These are phyloP conservation scores for Diaporthe citriasiana DNA, from an alignment of 2,329 filamentous ascomycete species.

Conservation along the genomic window DNA sequence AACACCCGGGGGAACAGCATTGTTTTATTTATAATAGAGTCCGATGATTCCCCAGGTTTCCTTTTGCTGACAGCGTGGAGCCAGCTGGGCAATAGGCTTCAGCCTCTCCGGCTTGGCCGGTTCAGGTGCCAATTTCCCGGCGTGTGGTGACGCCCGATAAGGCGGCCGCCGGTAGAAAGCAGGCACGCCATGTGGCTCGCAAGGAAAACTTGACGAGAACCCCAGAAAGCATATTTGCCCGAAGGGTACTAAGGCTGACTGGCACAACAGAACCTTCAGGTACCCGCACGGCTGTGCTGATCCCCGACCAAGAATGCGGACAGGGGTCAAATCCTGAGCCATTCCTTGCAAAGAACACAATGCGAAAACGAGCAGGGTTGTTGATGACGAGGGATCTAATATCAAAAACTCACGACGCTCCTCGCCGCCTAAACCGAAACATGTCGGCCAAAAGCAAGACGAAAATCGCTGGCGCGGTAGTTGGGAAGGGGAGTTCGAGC, in stretches of 20 bases:
- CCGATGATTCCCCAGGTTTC: conserved; percentile 5
- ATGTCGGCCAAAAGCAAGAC: conserved; percentile 32
- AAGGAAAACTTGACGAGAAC: conserved; percentile 33
- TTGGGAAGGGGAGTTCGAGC: conserved; percentile 31
- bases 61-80: conserved; percentile 33
- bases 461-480: not conserved
- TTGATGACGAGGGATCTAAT: not conserved
- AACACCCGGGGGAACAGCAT: conserved; percentile 20
- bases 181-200: conserved; percentile 41
- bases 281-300: conserved; percentile 42
- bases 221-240: conserved; percentile 35
- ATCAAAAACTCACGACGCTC: conserved; percentile 39
- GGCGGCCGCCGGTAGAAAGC: conserved; percentile 3
- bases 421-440: conserved; percentile 37
- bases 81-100: conserved; percentile 39
- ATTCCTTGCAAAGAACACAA: conserved; percentile 23
- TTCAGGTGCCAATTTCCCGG: conserved; percentile 39
- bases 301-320: conserved; percentile 23
- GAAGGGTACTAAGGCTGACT: conserved; percentile 36
- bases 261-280: conserved; percentile 33
- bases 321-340: conserved; percentile 37
- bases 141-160: conserved; percentile 35
- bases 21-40: conserved; percentile 37
- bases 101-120: conserved; percentile 40
- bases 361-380: conserved; percentile 10